Evolutionary conservation across 176 grass and related monocot genomes (phyloP), one percentile per base, ranked within the genome.

Genomic region (Saccharum officinarum): DNA sequence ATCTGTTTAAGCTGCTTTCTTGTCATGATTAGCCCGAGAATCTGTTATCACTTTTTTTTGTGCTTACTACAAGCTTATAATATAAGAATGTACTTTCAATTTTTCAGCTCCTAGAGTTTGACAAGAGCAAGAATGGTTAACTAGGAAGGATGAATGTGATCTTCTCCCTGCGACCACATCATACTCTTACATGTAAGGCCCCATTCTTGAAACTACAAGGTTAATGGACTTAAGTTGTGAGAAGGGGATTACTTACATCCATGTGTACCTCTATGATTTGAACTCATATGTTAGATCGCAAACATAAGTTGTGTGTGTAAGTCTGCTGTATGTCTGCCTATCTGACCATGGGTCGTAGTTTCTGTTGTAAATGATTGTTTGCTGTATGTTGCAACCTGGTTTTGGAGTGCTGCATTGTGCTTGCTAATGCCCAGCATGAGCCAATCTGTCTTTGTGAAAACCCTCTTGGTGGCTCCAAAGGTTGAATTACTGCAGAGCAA

Each of bases 31-130:
- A n/a, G n/a, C n/a, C n/a, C n/a, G 28, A 30, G 34, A 67, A 20
- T 76, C 75, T 66, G 46, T 26, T 8, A 40, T 57, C 26, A 37
- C 54, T 47, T 5, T 2, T 26, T 34, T 77, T 86, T 78, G 15
- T 1, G 2, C 22, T 44, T 30, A 55, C 46, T 77, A 79, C 11
- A 37, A 38, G 39, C 44, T 16, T 77, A 33, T 30, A 78, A 25
- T 40, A 37, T 9, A 16, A 82, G 3, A 54, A 78, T 37, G 10
- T 77, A 23, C 6, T 71, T 42, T 40, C 3, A 40, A 1, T 18
- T 73, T 85, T 89, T 76, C 84, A 90, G 88, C 73, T 83, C 88
- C 88, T 26, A 86, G 88, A 54, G 37, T 44, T 57, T 0, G 88
- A 86, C 44, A 90, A 86, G 79, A 60, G 26, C 79, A 90, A 78